Evolutionary conservation across 352 stramenopile genomes (phyloP), one percentile per base, ranked within the genome.

Genomic region (Phytopythium kandeliae): DNA sequence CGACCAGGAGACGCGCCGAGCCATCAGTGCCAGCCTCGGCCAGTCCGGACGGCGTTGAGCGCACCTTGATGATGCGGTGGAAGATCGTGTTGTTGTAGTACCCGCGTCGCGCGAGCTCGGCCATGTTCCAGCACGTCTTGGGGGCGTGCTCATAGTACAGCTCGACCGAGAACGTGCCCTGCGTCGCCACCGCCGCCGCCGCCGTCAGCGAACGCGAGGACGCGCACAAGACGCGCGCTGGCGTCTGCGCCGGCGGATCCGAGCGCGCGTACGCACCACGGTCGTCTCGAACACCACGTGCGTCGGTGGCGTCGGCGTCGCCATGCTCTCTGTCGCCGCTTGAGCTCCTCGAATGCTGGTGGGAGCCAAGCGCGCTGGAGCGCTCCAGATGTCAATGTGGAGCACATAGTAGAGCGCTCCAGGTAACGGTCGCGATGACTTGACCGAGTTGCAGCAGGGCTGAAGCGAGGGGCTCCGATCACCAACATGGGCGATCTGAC

Each of bases 21-120:
- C n/a, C n/a, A n/a, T n/a, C n/a, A 41, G 4, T 15, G 35, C 35
- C 25, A 26, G 25, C 36, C 0, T 36, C 13, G 28, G 24, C 19
- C 16, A 24, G 16, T 1, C 31, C 19, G 9, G 10, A 5, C 5
- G 28, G 28, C 5, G 28, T 10, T 33, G 28, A 16, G 17, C 47
- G 21, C 48, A 79, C 75, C 63, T 84, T 94, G 64, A 98, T 98
- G 57, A 98, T 86, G 57, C 94, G 79, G 65, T 98, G 95, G 65
- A 98, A 98, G 51, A 97, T 92, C 15, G 88, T 96, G 54, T 94
- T 96, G 74, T 98, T 92, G 71, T 98, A 98, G 71, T 97, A 98
- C 17, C 93, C 95, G 25, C 82, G 81, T 24, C 91, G 74, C 46
- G 91, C 85, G 45, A 98, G 76, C 60, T 97, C 85, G 8, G 74